Percentiles rank a stretch among this genome's conserved stretches.
phyloP scores from a whole-genome alignment of 148 eudicot species.

The Rhododendron vialii region DNA sequence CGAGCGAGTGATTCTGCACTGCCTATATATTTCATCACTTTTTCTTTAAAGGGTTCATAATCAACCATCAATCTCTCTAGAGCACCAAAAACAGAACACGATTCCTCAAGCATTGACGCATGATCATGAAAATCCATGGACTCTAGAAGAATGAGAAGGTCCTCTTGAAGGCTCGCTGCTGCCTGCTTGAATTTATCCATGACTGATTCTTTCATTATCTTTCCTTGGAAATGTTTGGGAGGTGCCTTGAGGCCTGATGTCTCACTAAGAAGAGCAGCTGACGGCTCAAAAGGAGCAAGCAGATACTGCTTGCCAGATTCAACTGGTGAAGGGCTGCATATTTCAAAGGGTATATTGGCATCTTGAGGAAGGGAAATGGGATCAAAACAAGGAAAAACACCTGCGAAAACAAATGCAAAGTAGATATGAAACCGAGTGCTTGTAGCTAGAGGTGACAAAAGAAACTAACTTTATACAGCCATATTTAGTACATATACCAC shows the following conservation, averaged over 20 bases:
- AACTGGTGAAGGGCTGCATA: neutral
- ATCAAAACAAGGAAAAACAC: constrained; percentile 16
- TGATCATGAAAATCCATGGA: constrained; percentile 10
- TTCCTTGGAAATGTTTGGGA: neutral
- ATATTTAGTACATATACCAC: constrained; percentile 1
- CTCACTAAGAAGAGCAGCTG: neutral
- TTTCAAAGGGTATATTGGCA: neutral
- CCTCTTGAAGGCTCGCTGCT: constrained; percentile 6
- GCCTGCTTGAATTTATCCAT: neutral
- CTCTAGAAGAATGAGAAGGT: constrained; percentile 6
- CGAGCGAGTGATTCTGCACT: neutral
- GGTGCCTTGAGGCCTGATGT: neutral
- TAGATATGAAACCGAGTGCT: neutral
- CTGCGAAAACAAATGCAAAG: constrained; percentile 1
- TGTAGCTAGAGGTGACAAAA: neutral
- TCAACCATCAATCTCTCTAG: neutral
- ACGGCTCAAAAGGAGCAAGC: neutral
- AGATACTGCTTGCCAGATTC: neutral
- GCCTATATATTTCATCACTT: neutral
- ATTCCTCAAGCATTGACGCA: neutral
- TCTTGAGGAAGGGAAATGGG: constrained; percentile 11
- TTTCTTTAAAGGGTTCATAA: constrained; percentile 5
- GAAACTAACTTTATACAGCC: neutral
- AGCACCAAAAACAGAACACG: constrained; percentile 2
- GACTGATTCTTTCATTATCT: neutral